Evolutionary conservation across 352 stramenopile genomes (phyloP).

Genomic region (Elongisporangium senticosum): DNA sequence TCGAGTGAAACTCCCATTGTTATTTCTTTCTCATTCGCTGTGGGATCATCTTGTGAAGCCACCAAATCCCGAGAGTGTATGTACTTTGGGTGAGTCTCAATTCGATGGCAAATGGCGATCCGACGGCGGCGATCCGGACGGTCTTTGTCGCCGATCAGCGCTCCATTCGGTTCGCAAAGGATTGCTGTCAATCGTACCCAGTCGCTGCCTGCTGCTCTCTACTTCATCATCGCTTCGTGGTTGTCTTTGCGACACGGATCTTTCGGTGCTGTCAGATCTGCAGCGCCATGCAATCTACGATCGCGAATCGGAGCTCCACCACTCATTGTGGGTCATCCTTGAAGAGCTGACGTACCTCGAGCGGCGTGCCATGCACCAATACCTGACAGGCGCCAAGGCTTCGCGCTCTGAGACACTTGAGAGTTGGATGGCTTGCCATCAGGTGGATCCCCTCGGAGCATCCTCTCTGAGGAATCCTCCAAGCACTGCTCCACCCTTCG

Average conservation of each 20-base stretch:
- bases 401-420: neutral
- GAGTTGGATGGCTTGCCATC: neutral
- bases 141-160: conserved; percentile 6
- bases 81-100: neutral
- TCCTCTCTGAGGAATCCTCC: neutral
- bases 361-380: conserved; percentile 30
- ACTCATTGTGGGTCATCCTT: conserved; percentile 42
- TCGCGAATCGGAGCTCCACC: conserved; percentile 16
- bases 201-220: conserved; percentile 36
- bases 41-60: conserved; percentile 31
- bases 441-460: neutral
- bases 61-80: neutral
- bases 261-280: conserved; percentile 19
- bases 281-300: conserved; percentile 26
- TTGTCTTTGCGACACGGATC: conserved; percentile 28
- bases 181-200: conserved; percentile 45
- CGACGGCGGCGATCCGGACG: neutral
- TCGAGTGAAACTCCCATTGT: conserved; percentile 34
- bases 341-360: conserved; percentile 42
- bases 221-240: conserved; percentile 24
- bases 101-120: neutral
- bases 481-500: conserved; percentile 10
- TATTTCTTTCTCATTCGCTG: conserved; percentile 38
- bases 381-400: conserved; percentile 26
- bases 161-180: conserved; percentile 49